Evolutionary conservation across 176 grass and related monocot genomes (phyloP), one percentile per base, ranked within the genome.

Genomic region (maize (Zea mays)): DNA sequence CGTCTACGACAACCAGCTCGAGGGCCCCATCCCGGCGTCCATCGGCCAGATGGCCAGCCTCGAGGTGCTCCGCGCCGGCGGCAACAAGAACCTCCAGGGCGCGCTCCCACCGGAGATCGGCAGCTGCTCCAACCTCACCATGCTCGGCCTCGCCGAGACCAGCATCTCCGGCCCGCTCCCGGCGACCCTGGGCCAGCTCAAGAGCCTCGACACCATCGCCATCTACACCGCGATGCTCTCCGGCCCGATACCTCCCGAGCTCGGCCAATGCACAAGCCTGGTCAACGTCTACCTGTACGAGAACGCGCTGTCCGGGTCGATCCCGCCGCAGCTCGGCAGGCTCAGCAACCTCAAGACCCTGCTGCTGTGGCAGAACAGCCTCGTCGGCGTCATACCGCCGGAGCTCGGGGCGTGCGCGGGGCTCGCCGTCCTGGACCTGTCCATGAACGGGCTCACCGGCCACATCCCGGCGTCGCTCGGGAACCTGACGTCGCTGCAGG

Each of bases 1-100:
- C 45, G 16, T 97, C 76, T 97, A 79, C 90, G 90, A 97, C 84
- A 97, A 97, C 86, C 83, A 91, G 66, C 88, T 97, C 1, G 93
- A 78, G 9, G 93, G 93, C 10, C 0, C 63, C 62, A 90, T 97
- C 35, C 93, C 93, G 63, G 34, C 88, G 8, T 73, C 83, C 74
- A 59, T 97, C 14, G 88, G 85, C 21, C 40, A 34, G 71, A 73
- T 90, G 77, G 36, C 77, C 44, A 82, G 81, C 76, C 82, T 97
- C 52, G 67, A 90, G 65, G 83, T 91, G 44, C 7, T 90, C 74
- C 80, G 91, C 14, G 86, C 69, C 27, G 90, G 90, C 84, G 88
- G 90, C 69, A 97, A 97, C 79, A 88, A 88, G 80, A 89, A 93
- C 81, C 78, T 97, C 21, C 84, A 81, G 17, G 93, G 93, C 27